A percentile compares a stretch with the other conserved stretches of the same genome.
These are phyloP conservation scores for Xylariaceae sp. DNA, from an alignment of 2,329 filamentous ascomycete species.

Conservation along the genomic window DNA sequence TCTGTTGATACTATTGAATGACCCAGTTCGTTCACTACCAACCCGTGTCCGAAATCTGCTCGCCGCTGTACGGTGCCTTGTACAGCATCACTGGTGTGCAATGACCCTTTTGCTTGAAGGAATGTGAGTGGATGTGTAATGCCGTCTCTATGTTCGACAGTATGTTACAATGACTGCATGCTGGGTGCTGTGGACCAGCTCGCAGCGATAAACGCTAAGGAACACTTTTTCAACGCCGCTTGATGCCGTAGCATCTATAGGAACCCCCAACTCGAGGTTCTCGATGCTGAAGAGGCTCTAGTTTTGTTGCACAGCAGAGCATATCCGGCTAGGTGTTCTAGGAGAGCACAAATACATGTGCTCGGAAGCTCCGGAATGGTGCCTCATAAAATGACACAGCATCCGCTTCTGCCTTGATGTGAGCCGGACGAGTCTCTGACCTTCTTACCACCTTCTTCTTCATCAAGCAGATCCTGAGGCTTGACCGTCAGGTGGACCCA, in stretches of 20 bases:
- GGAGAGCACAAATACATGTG: background rate
- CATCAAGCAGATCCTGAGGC: conserved; percentile 70
- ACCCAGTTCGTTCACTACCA: background rate
- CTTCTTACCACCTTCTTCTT: conserved; percentile 63
- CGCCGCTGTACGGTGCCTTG: background rate
- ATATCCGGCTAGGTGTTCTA: conserved; percentile 1
- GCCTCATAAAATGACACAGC: conserved; percentile 35
- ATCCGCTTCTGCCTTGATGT: conserved; percentile 28
- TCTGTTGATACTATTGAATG: background rate
- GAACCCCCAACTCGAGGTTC: conserved; percentile 6
- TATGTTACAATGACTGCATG: no score
- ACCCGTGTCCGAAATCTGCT: background rate
- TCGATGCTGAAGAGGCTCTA: conserved; percentile 8
- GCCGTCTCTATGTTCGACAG: no score
- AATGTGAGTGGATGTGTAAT: background rate
- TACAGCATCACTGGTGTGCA: background rate
- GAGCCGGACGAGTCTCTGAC: conserved; percentile 42
- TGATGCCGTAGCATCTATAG: conserved; percentile 16
- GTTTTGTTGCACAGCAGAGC: background rate
- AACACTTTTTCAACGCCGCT: conserved; percentile 19
- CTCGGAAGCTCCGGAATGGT: background rate
- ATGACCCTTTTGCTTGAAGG: background rate
- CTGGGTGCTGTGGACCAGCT: no score
- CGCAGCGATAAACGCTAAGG: no score
- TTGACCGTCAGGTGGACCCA: conserved; percentile 78